A percentile compares a stretch with the other conserved stretches of the same genome.
Conservation (phyloP, 164 flowering plant species). For the Vitis rupestris region DNA sequence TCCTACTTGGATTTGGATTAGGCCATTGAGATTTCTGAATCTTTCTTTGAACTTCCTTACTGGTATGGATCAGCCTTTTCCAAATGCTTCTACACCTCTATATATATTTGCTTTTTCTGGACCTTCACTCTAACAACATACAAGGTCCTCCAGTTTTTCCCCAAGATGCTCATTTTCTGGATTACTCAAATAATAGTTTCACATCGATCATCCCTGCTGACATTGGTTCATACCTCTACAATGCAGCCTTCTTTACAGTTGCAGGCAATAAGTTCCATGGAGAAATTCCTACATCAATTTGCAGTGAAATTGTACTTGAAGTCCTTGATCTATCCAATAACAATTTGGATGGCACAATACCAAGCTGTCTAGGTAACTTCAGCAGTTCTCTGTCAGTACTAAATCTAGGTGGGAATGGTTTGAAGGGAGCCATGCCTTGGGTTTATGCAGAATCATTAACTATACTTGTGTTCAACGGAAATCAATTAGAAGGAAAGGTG, state of each 20-base stretch:
- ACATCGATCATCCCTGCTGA: too few species aligned
- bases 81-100: too few species aligned
- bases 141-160: slow-evolving; percentile 2
- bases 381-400: neutral
- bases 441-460: neutral
- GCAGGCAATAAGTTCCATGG: too few species aligned
- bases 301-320: neutral
- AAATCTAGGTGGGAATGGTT: neutral
- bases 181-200: too few species aligned
- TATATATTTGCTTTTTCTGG: neutral
- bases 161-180: too few species aligned
- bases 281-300: neutral
- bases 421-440: neutral
- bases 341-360: neutral
- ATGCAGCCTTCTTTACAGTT: too few species aligned
- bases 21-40: neutral
- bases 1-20: neutral
- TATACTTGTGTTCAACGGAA: neutral
- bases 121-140: slow-evolving; percentile 1
- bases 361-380: neutral
- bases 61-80: neutral
- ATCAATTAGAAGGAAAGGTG: neutral
- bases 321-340: neutral
- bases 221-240: too few species aligned
- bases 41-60: neutral